phyloP scores from a whole-genome alignment of 2,329 filamentous ascomycete genomes.

The Colletotrichum sp. region DNA sequence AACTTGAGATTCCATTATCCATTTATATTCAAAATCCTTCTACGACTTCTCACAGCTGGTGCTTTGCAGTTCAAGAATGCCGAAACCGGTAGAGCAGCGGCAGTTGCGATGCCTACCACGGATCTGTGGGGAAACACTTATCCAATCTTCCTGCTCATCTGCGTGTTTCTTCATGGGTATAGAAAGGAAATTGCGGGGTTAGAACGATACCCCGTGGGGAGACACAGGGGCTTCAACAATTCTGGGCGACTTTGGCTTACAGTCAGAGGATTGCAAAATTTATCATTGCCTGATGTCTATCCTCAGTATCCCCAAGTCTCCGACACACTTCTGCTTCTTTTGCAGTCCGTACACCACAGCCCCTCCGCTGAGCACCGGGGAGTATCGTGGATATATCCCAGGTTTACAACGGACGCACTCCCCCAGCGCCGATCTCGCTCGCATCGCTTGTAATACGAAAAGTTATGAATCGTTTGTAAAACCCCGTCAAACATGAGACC shows the following conservation, averaged over 20 bases:
- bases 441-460: neutral
- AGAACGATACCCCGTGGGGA: neutral
- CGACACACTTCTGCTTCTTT: neutral
- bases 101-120: neutral
- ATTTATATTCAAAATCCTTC: neutral
- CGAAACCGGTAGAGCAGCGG: neutral
- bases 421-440: neutral
- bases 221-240: neutral
- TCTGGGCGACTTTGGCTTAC: neutral
- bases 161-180: neutral
- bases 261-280: accelerated
- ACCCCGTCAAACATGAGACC: neutral
- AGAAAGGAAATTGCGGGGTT: neutral
- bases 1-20: accelerated
- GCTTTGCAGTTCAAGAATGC: neutral
- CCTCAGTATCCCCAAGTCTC: neutral
- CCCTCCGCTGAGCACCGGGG: accelerated
- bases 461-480: neutral
- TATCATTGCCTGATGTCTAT: neutral
- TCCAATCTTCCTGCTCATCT: neutral
- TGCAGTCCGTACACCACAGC: neutral
- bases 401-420: neutral
- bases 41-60: accelerated
- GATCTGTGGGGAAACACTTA: neutral
- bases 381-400: neutral